phyloP scores from a whole-genome alignment of 2,329 filamentous ascomycete genomes.

The Colletotrichum orbiculare region DNA sequence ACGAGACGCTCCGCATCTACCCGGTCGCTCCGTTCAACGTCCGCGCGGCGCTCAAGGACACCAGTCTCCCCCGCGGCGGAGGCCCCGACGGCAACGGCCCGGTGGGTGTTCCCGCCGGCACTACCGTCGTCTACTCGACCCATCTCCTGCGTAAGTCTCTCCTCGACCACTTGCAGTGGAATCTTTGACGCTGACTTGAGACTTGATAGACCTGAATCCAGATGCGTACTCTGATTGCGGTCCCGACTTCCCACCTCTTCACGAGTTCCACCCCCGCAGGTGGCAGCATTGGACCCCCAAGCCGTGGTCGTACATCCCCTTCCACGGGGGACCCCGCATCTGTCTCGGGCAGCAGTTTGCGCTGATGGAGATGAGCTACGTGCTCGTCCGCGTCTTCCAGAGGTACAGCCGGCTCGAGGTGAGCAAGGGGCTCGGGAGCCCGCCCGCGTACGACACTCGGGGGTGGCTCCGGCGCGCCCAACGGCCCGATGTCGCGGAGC shows the following conservation, averaged over 20 bases:
- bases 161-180: no score
- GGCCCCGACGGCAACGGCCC: no score
- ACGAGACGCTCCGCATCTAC: no score
- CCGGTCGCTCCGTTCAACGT: no score
- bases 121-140: no score
- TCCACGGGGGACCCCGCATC: slow-evolving; percentile 63
- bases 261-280: slow-evolving; percentile 53
- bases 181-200: no score
- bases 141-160: no score
- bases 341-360: slow-evolving; percentile 45
- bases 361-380: slow-evolving; percentile 10
- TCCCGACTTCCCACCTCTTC: slow-evolving; percentile 33
- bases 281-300: slow-evolving; percentile 62
- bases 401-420: slow-evolving; percentile 44
- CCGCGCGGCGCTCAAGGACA: no score
- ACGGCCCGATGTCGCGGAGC: not conserved
- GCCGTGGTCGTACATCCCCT: slow-evolving; percentile 63
- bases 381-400: slow-evolving; percentile 10
- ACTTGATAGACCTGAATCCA: no score
- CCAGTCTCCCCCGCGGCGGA: no score
- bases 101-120: no score
- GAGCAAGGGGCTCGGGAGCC: not conserved
- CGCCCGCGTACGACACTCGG: not conserved
- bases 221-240: no score
- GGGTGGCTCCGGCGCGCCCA: not conserved